phyloP scores from a whole-genome alignment of 1,284 basidiomycete species.

The Tylopilus microsporus region DNA sequence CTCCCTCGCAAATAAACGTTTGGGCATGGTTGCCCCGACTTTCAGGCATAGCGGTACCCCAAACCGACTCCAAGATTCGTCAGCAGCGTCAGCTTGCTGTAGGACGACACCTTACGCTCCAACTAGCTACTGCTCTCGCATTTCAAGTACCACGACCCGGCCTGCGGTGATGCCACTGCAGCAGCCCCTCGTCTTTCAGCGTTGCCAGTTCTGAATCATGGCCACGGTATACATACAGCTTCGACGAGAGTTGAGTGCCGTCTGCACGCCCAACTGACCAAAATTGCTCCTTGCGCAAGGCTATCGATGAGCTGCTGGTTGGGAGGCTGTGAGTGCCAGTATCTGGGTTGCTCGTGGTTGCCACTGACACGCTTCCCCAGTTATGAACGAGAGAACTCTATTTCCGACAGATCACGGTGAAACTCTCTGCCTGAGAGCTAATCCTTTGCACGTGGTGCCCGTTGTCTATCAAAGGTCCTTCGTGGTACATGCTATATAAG shows the following conservation, averaged over 20 bases:
- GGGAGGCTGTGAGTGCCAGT: not conserved
- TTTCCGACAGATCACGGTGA: not conserved
- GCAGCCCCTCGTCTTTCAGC: too few species aligned
- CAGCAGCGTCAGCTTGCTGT: not conserved
- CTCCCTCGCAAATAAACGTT: not conserved
- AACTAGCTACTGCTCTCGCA: too few species aligned
- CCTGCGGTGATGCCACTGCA: too few species aligned
- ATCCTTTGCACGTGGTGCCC: conserved; percentile 6
- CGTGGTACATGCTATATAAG: too few species aligned
- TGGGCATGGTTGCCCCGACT: too few species aligned
- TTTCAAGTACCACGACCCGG: too few species aligned
- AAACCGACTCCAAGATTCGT: not conserved
- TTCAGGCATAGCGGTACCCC: not conserved
- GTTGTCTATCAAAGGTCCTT: not conserved
- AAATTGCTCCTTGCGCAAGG: not conserved
- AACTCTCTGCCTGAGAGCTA: not conserved
- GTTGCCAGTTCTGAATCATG: too few species aligned
- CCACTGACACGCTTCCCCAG: not conserved
- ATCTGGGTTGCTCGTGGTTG: not conserved
- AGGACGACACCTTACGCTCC: too few species aligned
- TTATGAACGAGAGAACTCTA: not conserved
- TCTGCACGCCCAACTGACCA: too few species aligned
- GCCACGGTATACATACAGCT: too few species aligned
- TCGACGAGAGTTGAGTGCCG: too few species aligned
- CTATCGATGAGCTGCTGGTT: not conserved